Percentiles rank a stretch among this genome's conserved stretches.
Conservation (phyloP, 129 eudicot genomes). For the Chrysanthemum lavandulifolium region DNA sequence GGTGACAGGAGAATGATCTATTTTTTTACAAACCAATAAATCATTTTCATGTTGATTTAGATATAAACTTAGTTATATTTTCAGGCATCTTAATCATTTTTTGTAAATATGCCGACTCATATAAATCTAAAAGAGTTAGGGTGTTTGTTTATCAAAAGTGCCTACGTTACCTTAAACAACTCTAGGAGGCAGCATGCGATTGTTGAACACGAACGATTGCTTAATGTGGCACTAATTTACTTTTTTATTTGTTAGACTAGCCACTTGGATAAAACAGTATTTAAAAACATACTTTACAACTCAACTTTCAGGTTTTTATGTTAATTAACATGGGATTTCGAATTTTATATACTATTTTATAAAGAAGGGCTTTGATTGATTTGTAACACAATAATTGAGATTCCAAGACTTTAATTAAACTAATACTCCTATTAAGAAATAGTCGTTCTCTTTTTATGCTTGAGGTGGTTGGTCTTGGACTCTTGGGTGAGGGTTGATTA, state of each 20-base stretch:
- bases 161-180: not conserved
- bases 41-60: no score
- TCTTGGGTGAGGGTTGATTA: no score
- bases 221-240: not conserved
- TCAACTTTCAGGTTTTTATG: slow-evolving; percentile 7
- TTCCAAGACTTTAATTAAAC: slow-evolving; percentile 12
- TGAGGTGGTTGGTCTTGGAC: no score
- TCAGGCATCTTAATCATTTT: no score
- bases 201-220: slow-evolving; percentile 5
- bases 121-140: no score
- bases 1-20: no score
- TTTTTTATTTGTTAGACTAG: not conserved
- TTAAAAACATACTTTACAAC: slow-evolving; percentile 21
- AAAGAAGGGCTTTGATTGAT: slow-evolving; percentile 19
- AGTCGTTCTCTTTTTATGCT: no score
- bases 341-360: not conserved
- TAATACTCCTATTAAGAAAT: not conserved
- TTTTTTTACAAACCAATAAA: no score
- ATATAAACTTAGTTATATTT: no score
- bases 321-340: slow-evolving; percentile 8
- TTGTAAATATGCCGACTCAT: no score
- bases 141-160: not conserved
- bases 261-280: slow-evolving; percentile 21
- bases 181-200: not conserved
- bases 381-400: slow-evolving; percentile 28